phyloP scores from a whole-genome alignment of 192 early-diverging fungal species.

The Backusella circina region DNA sequence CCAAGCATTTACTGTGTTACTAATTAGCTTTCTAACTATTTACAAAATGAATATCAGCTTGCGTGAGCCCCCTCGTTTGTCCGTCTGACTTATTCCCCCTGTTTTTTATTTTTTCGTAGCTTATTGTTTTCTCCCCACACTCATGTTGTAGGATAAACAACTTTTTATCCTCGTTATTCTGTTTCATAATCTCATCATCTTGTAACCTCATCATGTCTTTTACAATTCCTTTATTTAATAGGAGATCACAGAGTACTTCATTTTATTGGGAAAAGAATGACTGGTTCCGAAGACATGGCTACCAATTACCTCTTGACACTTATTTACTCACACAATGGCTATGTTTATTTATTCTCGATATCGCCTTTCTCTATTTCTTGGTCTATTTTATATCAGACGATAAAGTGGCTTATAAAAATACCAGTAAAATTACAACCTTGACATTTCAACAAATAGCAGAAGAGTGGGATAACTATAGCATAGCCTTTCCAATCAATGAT shows the following conservation, averaged over 20 bases:
- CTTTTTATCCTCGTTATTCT: not conserved
- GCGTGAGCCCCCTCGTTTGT: not conserved
- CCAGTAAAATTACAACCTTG: not conserved
- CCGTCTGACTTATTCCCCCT: not conserved
- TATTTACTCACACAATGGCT: constrained; percentile 24
- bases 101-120: not conserved
- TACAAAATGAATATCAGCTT: not conserved
- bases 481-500: not conserved
- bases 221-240: constrained; percentile 1
- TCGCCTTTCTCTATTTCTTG: constrained; percentile 22
- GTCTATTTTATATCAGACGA: constrained; percentile 13
- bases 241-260: not conserved
- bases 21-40: not conserved
- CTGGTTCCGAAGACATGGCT: constrained; percentile 29
- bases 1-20: not conserved
- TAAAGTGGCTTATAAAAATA: not conserved
- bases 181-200: not conserved
- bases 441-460: not conserved
- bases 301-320: constrained; percentile 18
- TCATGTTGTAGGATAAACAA: not conserved
- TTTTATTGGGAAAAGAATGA: constrained; percentile 26
- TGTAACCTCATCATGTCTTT: not conserved
- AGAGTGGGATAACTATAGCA: not conserved
- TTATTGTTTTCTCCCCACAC: not conserved
- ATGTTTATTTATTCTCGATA: constrained; percentile 15